These are phyloP conservation scores for Glycine soja DNA, from an alignment of 306 rosid species.

Conservation along the genomic window DNA sequence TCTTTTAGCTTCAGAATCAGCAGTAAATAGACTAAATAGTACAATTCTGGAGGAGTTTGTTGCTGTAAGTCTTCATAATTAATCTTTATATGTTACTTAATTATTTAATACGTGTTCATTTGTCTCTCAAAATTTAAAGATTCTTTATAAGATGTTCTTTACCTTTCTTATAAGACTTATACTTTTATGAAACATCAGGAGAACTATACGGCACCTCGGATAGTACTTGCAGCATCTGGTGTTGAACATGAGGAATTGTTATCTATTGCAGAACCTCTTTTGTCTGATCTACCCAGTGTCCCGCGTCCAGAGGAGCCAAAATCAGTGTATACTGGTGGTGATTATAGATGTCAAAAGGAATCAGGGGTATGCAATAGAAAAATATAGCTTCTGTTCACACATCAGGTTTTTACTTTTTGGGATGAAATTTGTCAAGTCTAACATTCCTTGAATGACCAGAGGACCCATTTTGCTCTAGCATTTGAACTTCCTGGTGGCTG, in stretches of 20 bases:
- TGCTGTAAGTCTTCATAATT: constrained; percentile 70
- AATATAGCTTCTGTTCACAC: constrained; percentile 22
- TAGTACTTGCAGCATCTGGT: constrained; percentile 91
- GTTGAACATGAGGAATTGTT: constrained; percentile 90
- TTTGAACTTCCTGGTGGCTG: constrained; percentile 98
- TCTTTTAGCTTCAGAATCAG: constrained; percentile 78
- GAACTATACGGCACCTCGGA: constrained; percentile 82
- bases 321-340: constrained; percentile 89
- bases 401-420: constrained; percentile 17
- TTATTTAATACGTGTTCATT: constrained; percentile 18
- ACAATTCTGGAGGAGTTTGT: constrained; percentile 80
- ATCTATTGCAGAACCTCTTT: constrained; percentile 85
- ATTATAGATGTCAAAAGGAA: constrained; percentile 82
- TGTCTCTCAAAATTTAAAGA: constrained; percentile 7
- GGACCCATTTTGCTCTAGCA: constrained; percentile 92
- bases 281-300: constrained; percentile 78
- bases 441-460: constrained; percentile 62
- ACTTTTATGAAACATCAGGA: constrained; percentile 64
- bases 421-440: constrained; percentile 32
- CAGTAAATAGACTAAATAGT: constrained; percentile 65
- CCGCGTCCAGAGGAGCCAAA: constrained; percentile 69
- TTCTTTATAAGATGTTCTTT: neutral
- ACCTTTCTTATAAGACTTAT: constrained; percentile 17
- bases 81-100: constrained; percentile 1
- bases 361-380: constrained; percentile 70